A percentile compares a stretch with the other conserved stretches of the same genome.
Evolutionary conservation across 257 asterid species (phyloP).

Genomic region (Solanum etuberosum): DNA sequence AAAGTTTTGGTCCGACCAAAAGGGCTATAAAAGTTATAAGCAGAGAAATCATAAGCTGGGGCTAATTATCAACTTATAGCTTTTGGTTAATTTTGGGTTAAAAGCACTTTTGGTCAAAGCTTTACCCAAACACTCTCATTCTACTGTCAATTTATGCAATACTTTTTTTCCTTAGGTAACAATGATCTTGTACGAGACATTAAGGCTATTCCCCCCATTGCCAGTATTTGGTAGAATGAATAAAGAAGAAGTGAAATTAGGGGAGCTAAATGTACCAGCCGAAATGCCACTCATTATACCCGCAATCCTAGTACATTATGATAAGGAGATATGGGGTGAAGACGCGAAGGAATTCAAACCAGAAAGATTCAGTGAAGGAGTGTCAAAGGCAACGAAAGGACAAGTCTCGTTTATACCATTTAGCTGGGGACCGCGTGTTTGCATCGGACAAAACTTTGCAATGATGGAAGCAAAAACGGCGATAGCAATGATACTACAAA

Average conservation of each 20-base stretch:
- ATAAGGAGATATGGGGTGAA: slow-evolving; percentile 22
- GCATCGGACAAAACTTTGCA: slow-evolving; percentile 24
- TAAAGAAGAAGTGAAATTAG: slow-evolving; percentile 7
- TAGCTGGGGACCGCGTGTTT: slow-evolving; percentile 26
- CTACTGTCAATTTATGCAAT: not conserved
- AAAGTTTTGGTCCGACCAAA: not conserved
- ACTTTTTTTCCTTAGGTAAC: slow-evolving; percentile 10
- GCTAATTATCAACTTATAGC: slow-evolving; percentile 8
- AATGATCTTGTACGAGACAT: slow-evolving; percentile 20
- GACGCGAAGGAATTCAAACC: slow-evolving; percentile 22
- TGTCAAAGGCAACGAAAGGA: slow-evolving; percentile 14
- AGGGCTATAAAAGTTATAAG: not conserved
- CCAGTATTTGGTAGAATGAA: not conserved
- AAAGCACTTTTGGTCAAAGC: too few species aligned
- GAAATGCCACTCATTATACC: slow-evolving; percentile 11
- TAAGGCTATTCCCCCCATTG: slow-evolving; percentile 22
- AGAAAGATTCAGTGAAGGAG: slow-evolving; percentile 22
- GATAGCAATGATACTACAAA: slow-evolving; percentile 19
- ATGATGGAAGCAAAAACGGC: slow-evolving; percentile 26
- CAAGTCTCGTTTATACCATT: slow-evolving; percentile 16
- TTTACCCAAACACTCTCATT: too few species aligned
- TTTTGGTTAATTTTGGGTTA: too few species aligned
- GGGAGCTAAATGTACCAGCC: slow-evolving; percentile 7
- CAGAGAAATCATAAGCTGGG: slow-evolving; percentile 6
- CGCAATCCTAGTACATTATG: slow-evolving; percentile 10